Evolutionary conservation across 2,329 filamentous ascomycete species (phyloP), one percentile per base, ranked within the genome.

Genomic region (Fusarium azukiicola): DNA sequence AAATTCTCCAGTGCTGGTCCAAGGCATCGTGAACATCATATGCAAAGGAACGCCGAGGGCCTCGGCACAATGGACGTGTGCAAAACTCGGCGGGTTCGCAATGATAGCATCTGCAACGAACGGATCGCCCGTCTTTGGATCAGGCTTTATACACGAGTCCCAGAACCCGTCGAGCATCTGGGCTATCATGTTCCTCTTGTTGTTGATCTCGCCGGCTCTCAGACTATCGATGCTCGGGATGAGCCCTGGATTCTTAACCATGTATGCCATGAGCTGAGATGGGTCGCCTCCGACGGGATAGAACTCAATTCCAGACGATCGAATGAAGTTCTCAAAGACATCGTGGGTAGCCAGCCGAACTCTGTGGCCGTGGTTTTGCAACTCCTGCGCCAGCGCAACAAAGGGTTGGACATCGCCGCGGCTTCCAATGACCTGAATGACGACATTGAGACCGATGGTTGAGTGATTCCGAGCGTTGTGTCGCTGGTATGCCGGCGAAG

Each of bases 21-120:
- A 97, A 0, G 96, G 96, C 73, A 97, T 95, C 73, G 97, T 98
- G 85, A 98, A 98, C 94, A 98, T 97, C 79, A 98, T 88, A 82
- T 97, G 95, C 5, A 97, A 85, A 0, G 96, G 96, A 17, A 97
- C 92, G 0, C 96, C 96, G 19, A 97, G 84, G 21, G 95, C 93
- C 85, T 98, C 95, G 0, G 96, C 96, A 76, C 96, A 96, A 86
- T 97, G 96, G 2, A 96, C 90, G 81, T 97, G 96, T 0, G 94
- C 95, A 84, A 97, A 96, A 74, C 92, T 95, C 0, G 95, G 95
- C 0, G 96, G 96, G 78, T 98, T 98, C 0, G 96, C 96, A 72
- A 98, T 97, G 78, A 97, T 97, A 21, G 93, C 95, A 84, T 98
- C 94, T 0, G 94, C 94, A 12, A 96, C 88, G 78, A 96, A 95